Conservation (phyloP, 2,329 filamentous ascomycete genomes). For the Colletotrichum viniferum region DNA sequence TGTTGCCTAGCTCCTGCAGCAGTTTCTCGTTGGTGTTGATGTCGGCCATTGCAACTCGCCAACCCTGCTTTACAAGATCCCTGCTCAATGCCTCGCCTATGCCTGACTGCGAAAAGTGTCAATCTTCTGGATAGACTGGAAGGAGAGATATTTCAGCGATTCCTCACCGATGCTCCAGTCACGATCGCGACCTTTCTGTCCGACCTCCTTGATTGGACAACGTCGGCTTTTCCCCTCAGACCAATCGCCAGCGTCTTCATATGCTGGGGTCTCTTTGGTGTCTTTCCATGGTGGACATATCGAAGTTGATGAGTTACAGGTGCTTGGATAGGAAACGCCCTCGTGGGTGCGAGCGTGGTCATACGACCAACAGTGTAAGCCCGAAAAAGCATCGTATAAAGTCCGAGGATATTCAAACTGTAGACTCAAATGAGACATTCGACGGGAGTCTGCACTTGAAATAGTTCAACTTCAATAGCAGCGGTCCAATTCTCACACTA, state of each 20-base stretch:
- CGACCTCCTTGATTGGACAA: background rate
- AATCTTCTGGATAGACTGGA: background rate
- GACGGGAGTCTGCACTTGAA: background rate
- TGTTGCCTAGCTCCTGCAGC: slow-evolving; percentile 37
- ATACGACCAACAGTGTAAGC: background rate
- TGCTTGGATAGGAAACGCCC: background rate
- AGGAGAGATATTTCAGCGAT: accelerated
- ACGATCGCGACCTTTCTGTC: background rate
- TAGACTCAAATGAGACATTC: background rate
- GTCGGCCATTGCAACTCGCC: slow-evolving; percentile 41
- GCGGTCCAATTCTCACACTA: background rate
- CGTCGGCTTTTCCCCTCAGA: background rate
- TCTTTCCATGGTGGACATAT: background rate
- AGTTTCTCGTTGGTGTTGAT: slow-evolving; percentile 33
- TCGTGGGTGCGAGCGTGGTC: background rate
- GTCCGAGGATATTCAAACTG: background rate
- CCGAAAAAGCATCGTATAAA: background rate
- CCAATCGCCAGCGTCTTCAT: accelerated
- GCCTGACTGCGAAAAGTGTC: slow-evolving; percentile 40
- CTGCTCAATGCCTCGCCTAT: slow-evolving; percentile 48
- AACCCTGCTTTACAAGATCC: slow-evolving; percentile 28
- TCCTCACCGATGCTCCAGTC: background rate
- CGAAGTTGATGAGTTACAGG: background rate
- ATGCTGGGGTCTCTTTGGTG: background rate
- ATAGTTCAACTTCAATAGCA: background rate